Evolutionary conservation across 2,329 filamentous ascomycete genomes (phyloP), one percentile per base, ranked within the genome.

Genomic region (Davidsoniella eucalypti): DNA sequence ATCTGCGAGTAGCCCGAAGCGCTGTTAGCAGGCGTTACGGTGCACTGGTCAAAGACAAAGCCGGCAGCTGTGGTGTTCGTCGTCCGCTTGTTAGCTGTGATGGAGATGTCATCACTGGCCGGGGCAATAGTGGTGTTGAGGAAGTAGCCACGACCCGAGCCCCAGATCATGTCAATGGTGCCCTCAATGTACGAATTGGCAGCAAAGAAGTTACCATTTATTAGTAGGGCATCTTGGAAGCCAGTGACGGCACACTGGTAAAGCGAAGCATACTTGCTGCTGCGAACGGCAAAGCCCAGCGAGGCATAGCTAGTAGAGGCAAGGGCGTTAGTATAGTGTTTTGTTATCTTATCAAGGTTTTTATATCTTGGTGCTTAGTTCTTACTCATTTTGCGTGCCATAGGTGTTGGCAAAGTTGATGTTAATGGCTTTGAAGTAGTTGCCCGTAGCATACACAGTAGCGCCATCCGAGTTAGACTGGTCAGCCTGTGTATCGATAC

Each of bases 401-500:
- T 45, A 69, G 0, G 63, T 64, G 55, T 72, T 73, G 12, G 62
- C 61, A n/a, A 73, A 62, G 50, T 72, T 76, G 59, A 82, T 66
- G 55, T 82, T 82, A 64, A 81, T 81, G 12, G 80, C 63, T 56
- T 71, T 73, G 52, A 80, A 69, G 56, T 73, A 69, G 6, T 61
- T 58, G 0, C 72, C 67, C 56, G 66, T 64, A 25, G 70, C 64
- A 8, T 67, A 60, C 21, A 72, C 61, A 0, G 69, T 69, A 1
- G 63, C 68, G 1, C 66, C 78, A 51, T 61, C 59, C 55, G 81
- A 77, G 55, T 82, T 74, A 56, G 60, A 70, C 38, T 67, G 55
- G 9, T 48, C 46, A 14, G 46, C 46, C 46, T 48, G 37, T 4
- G 0, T 65, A 65, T 50, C 68, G 62, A 65, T 48, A n/a, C 46